Conservation (phyloP, 2,329 filamentous ascomycete genomes). For the Leptodontidium sp. region DNA sequence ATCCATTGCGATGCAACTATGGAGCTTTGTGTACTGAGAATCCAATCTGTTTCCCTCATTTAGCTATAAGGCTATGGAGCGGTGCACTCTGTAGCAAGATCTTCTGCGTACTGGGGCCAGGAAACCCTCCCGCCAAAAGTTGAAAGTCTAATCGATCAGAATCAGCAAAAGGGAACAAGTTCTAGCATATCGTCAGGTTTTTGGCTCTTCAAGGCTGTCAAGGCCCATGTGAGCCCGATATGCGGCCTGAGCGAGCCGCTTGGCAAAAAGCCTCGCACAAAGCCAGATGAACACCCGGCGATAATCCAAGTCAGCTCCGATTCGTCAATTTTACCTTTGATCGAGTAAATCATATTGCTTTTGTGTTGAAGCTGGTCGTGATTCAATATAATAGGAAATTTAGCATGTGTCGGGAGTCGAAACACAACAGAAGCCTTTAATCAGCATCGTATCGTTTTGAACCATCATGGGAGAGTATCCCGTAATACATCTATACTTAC, state of each 20-base stretch:
- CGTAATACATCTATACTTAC: neutral
- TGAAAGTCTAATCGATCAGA: neutral
- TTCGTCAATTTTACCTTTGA: neutral
- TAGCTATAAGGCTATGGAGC: neutral
- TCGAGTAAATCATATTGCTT: too few species aligned
- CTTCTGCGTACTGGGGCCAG: neutral
- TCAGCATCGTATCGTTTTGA: too few species aligned
- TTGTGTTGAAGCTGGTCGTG: too few species aligned
- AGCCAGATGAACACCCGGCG: neutral
- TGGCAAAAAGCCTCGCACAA: neutral
- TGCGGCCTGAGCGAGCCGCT: neutral
- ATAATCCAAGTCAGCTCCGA: neutral
- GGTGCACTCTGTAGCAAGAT: neutral
- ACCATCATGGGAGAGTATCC: too few species aligned
- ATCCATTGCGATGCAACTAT: too few species aligned
- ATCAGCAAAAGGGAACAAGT: too few species aligned
- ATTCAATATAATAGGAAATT: too few species aligned
- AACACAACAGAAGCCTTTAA: too few species aligned
- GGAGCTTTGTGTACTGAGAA: too few species aligned
- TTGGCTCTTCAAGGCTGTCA: neutral
- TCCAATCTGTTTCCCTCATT: neutral
- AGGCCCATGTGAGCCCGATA: neutral
- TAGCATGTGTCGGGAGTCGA: too few species aligned
- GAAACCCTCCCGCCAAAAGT: neutral
- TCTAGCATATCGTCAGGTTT: neutral